Percentiles rank a stretch among this genome's conserved stretches.
phyloP scores from a whole-genome alignment of 768 basidiomycete genomes.

The Xanthoconium stramineum region DNA sequence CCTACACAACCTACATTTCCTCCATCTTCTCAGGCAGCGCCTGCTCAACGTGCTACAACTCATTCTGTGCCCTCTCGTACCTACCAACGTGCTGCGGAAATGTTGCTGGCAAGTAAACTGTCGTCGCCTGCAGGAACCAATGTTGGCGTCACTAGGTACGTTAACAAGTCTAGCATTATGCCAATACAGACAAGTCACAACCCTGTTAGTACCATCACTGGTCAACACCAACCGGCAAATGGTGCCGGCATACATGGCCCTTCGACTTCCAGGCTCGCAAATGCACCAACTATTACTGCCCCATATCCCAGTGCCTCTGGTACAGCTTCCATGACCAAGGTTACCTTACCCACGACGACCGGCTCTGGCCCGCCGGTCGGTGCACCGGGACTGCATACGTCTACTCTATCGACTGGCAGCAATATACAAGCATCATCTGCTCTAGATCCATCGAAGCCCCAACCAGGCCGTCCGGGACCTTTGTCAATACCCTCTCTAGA shows the following conservation, averaged over 20 bases:
- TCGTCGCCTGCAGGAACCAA: conserved; percentile 3
- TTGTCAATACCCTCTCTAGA: conserved; percentile 16
- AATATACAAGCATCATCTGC: conserved; percentile 9
- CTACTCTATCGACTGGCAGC: not conserved
- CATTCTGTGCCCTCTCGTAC: conserved; percentile 20
- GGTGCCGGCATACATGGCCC: conserved; percentile 1
- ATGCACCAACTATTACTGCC: not conserved
- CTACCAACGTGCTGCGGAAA: conserved; percentile 24
- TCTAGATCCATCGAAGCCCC: conserved; percentile 21
- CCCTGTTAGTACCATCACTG: not conserved
- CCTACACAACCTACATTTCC: conserved; percentile 16
- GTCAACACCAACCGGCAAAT: conserved; percentile 13
- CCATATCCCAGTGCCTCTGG: conserved; percentile 1
- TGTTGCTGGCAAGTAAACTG: conserved; percentile 19
- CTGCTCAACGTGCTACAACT: conserved; percentile 20
- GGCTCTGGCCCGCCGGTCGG: conserved; percentile 5
- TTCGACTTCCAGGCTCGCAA: conserved; percentile 10
- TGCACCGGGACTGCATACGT: conserved; percentile 7
- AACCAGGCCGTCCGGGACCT: conserved; percentile 17
- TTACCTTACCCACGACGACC: not conserved
- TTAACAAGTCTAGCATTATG: conserved; percentile 6
- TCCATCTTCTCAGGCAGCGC: conserved; percentile 2
- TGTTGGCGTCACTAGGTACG: not conserved
- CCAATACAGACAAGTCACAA: conserved; percentile 8
- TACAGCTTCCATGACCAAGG: conserved; percentile 9